Evolutionary conservation across 192 early-diverging fungal species (phyloP).

Genomic region (Coemansia sp.): DNA sequence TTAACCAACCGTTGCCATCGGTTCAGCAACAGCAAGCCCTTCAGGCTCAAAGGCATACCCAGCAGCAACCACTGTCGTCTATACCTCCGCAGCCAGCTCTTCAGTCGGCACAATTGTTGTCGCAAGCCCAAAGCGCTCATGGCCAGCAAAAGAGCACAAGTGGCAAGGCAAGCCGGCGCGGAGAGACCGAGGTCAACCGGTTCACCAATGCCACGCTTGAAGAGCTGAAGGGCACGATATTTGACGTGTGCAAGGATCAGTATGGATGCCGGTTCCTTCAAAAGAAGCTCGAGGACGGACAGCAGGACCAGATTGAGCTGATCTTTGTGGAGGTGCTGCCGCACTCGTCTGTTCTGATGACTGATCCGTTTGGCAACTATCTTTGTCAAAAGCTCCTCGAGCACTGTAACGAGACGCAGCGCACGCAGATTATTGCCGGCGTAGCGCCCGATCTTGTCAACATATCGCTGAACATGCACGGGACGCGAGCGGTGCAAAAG

Average conservation of each 20-base stretch:
- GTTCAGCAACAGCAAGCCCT: conserved; percentile 11
- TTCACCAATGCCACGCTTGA: conserved; percentile 67
- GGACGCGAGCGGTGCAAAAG: conserved; percentile 89
- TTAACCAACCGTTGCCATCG: conserved; percentile 10
- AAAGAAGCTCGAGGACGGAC: conserved; percentile 78
- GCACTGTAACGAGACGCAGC: conserved; percentile 71
- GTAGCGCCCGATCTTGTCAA: conserved; percentile 72
- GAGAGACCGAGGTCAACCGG: conserved; percentile 57
- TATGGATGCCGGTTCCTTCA: conserved; percentile 86
- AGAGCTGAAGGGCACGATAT: conserved; percentile 69
- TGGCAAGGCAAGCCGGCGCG: conserved; percentile 27
- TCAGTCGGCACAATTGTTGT: not conserved
- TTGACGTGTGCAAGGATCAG: conserved; percentile 82
- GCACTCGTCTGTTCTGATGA: conserved; percentile 80
- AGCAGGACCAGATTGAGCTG: conserved; percentile 58
- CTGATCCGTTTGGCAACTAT: conserved; percentile 91
- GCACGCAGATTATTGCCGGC: conserved; percentile 66
- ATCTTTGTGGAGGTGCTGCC: conserved; percentile 76
- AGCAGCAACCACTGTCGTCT: conserved; percentile 10
- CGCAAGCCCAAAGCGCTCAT: conserved; percentile 8
- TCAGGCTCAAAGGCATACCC: conserved; percentile 21
- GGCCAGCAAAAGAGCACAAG: conserved; percentile 39
- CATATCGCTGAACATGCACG: conserved; percentile 89
- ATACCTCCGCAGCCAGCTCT: not conserved
- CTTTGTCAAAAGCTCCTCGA: conserved; percentile 89